Evolutionary conservation across 345 rosid species (phyloP).

Genomic region (Reutealis trisperma): DNA sequence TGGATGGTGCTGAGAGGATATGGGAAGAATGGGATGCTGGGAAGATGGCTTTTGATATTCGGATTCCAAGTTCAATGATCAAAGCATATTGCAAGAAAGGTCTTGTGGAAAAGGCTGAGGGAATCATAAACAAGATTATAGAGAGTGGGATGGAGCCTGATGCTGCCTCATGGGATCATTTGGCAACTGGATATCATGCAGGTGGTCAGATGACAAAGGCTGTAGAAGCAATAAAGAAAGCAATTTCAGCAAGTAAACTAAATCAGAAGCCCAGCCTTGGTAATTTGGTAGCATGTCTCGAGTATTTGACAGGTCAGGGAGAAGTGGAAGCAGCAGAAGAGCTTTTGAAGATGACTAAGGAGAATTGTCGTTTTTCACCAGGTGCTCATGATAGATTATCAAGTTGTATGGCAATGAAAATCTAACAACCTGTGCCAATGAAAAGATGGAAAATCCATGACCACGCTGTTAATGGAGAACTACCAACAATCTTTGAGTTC

Average conservation of each 20-base stretch:
- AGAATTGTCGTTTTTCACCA: constrained; percentile 5
- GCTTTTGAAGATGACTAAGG: constrained; percentile 14
- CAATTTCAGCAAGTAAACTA: constrained; percentile 29
- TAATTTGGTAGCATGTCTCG: constrained; percentile 22
- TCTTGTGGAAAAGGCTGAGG: constrained; percentile 57
- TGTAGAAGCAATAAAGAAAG: constrained; percentile 45
- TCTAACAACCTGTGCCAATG: neutral
- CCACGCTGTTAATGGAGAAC: neutral
- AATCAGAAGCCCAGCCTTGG: constrained; percentile 17
- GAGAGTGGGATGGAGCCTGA: constrained; percentile 36
- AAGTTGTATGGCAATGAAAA: neutral
- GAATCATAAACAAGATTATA: constrained; percentile 28
- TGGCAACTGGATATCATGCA: constrained; percentile 43
- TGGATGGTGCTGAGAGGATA: constrained; percentile 54
- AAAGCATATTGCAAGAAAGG: constrained; percentile 52
- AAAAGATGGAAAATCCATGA: neutral
- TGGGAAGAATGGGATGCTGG: constrained; percentile 58
- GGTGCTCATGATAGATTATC: neutral
- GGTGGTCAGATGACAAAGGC: constrained; percentile 45
- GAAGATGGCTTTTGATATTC: constrained; percentile 31
- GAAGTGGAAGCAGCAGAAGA: constrained; percentile 20
- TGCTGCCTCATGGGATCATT: constrained; percentile 38
- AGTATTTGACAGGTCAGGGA: constrained; percentile 26
- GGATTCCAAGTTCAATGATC: constrained; percentile 50
- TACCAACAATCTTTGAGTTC: neutral